phyloP scores from a whole-genome alignment of 2,329 filamentous ascomycete species.

The Helotiales sp. region DNA sequence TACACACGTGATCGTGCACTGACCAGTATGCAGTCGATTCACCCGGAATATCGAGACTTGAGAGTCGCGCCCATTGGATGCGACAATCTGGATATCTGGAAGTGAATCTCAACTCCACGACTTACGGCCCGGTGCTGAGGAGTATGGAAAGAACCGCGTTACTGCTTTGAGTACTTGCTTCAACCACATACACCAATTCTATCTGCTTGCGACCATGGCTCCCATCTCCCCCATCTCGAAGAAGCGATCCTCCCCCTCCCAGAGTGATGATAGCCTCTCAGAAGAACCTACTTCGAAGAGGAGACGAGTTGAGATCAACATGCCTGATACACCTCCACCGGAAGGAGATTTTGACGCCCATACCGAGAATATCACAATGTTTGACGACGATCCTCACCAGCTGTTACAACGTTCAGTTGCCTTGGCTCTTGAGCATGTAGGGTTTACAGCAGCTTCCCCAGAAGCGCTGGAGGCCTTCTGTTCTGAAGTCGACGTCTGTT shows the following conservation, averaged over 20 bases:
- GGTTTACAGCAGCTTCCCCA: conserved; percentile 59
- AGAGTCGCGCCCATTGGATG: not conserved
- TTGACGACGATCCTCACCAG: conserved; percentile 39
- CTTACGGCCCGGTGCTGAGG: not conserved
- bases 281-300: conserved; percentile 38
- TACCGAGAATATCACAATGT: conserved; percentile 26
- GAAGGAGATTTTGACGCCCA: conserved; percentile 29
- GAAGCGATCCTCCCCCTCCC: conserved; percentile 37
- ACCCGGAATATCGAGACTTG: conserved; percentile 7
- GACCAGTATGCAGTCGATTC: not conserved
- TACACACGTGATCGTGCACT: conserved; percentile 19
- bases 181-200: not conserved
- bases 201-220: conserved; percentile 26
- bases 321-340: conserved; percentile 37
- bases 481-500: conserved; percentile 61
- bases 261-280: conserved; percentile 36
- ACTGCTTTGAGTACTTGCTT: conserved; percentile 2
- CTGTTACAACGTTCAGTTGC: conserved; percentile 60
- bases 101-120: not conserved
- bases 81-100: not conserved
- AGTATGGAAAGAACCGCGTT: not conserved
- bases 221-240: conserved; percentile 31
- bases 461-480: conserved; percentile 65
- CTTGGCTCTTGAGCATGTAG: conserved; percentile 60
- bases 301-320: conserved; percentile 28